Conservation (phyloP, 106 monocot genomes). For the Dioscorea zingiberensis region DNA sequence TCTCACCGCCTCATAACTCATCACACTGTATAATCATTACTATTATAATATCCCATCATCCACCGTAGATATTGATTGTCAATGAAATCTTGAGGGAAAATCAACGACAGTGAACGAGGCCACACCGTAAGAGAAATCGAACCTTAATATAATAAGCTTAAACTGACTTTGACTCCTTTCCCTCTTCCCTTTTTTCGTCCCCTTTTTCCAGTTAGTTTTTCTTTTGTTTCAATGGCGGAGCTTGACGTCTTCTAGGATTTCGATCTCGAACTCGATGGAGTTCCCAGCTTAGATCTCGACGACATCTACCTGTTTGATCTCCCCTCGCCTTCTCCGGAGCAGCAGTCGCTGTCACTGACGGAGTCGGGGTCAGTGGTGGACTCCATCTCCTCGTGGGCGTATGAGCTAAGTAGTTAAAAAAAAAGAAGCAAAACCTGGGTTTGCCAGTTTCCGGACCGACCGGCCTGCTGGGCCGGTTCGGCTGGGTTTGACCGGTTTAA, state of each 20-base stretch:
- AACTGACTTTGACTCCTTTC: not conserved
- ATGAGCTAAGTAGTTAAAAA: no score
- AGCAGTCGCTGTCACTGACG: not conserved
- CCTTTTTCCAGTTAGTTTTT: not conserved
- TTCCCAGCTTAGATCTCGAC: not conserved
- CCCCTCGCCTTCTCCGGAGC: not conserved
- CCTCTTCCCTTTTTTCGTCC: not conserved
- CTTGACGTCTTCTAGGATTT: not conserved
- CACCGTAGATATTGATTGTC: no score
- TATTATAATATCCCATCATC: no score
- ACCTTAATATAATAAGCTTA: not conserved
- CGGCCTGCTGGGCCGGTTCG: no score
- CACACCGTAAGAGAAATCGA: no score
- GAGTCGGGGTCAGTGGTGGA: not conserved
- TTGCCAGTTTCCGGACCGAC: no score
- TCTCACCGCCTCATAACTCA: no score
- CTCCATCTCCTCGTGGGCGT: conserved; percentile 6
- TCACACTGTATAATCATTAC: no score
- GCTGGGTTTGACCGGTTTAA: no score
- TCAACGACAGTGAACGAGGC: no score
- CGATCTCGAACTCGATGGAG: not conserved
- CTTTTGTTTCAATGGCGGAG: not conserved
- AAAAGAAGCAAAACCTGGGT: no score
- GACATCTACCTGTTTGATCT: not conserved
- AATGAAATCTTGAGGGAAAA: no score